Evolutionary conservation across 2,329 filamentous ascomycete genomes (phyloP), one percentile per base, ranked within the genome.

Genomic region (Pestalotiopsis sp.): DNA sequence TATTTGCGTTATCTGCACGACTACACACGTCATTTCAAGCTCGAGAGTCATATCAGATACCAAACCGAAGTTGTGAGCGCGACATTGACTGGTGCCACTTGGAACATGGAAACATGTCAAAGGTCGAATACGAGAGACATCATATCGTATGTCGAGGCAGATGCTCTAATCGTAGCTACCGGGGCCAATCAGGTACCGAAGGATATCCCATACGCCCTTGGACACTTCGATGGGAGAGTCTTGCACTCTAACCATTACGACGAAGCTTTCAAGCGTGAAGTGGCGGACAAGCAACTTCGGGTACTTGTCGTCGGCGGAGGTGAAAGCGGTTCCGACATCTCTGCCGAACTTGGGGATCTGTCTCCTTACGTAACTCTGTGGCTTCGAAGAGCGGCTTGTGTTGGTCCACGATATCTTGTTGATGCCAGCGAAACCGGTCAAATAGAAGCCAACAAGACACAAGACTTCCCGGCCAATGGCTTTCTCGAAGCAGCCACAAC

Each of bases 401-500:
- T 44, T 52, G 61, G 35, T 20, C 35, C 61, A 26, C 35, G 61
- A 52, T 64, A 64, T 40, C 61, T 44, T 20, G 48, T 20, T 38
- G 14, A 22, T 14, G 26, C 22, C 10, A 48, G 7, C 26, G 61
- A 64, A 30, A 64, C 48, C 38, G 24, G 5, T 10, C 61, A 64
- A n/a, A 35, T 64, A 14, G 61, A 64, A 38, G 40, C 40, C 38
- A 48, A 64, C 40, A 64, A 64, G 38, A 44, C 20, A 20, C 38
- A 52, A 48, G 38, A 48, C 61, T 64, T 64, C 48, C 61, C 61
- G 14, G 39, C 61, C 35, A 44, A 64, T n/a, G 26, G 59, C 24
- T 48, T 64, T n/a, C 61, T 64, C 38, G 61, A 64, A 38, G 61
- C 61, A 9, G 61, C 17, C 20, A 48, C 61, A 13, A 64, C 35